phyloP scores from a whole-genome alignment of 106 monocot genomes.

The Allium fistulosum region DNA sequence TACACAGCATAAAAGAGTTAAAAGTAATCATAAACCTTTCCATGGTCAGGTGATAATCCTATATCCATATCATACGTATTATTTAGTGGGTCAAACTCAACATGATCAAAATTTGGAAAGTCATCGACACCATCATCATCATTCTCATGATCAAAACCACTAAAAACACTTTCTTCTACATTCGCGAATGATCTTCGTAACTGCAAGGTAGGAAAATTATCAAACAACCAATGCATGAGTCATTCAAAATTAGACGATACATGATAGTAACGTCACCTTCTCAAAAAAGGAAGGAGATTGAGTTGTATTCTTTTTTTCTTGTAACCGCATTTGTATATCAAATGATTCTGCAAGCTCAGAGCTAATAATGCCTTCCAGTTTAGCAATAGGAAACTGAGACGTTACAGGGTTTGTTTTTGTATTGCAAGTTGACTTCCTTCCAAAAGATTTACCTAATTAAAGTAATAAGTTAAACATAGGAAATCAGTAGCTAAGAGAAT shows the following conservation, averaged over 20 bases:
- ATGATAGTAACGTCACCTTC: slow-evolving; percentile 35
- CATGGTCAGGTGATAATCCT: slow-evolving; percentile 21
- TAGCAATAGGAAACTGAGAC: slow-evolving; percentile 79
- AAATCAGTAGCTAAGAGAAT: background rate
- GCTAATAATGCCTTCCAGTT: slow-evolving; percentile 38
- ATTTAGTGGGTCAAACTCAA: slow-evolving; percentile 32
- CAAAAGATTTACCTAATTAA: slow-evolving; percentile 47
- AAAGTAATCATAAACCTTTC: slow-evolving; percentile 29
- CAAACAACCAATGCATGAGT: too few species aligned
- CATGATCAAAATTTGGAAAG: slow-evolving; percentile 33
- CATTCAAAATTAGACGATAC: too few species aligned
- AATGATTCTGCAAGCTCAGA: slow-evolving; percentile 38
- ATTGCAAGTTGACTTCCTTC: slow-evolving; percentile 23
- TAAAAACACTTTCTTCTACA: slow-evolving; percentile 34
- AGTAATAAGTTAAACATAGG: background rate
- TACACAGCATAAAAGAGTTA: background rate
- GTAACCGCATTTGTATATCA: slow-evolving; percentile 11
- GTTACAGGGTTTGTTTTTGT: slow-evolving; percentile 16
- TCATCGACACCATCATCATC: slow-evolving; percentile 33
- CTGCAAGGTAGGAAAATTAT: slow-evolving; percentile 31
- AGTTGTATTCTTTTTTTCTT: slow-evolving; percentile 19
- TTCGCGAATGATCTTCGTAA: slow-evolving; percentile 63
- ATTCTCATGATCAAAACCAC: slow-evolving; percentile 32
- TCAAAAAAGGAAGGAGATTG: slow-evolving; percentile 51
- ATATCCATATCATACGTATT: slow-evolving; percentile 28